These are phyloP conservation scores for Sarcocystis neurona DNA, from an alignment of 169 alveolate species.

Conservation along the genomic window DNA sequence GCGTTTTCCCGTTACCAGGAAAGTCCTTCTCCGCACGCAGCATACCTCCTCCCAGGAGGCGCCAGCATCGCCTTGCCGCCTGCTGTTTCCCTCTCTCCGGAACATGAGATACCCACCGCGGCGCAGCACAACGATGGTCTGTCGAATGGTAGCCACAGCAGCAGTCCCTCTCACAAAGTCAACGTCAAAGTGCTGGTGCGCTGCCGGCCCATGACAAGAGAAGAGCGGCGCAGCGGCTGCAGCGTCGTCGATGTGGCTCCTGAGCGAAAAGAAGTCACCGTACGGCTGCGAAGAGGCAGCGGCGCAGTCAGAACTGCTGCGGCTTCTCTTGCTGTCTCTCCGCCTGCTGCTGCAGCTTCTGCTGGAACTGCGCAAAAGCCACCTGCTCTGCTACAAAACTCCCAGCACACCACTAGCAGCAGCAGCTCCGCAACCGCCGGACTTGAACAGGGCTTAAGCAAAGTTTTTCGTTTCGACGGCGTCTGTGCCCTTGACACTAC, in stretches of 20 bases:
- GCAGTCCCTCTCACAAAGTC: slow-evolving; percentile 1
- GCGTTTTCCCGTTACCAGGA: too few species aligned
- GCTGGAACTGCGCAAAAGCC: too few species aligned
- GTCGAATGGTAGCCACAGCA: background rate
- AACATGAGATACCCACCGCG: background rate
- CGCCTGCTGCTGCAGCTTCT: too few species aligned
- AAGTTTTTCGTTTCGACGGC: slow-evolving; percentile 76
- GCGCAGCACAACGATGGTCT: background rate
- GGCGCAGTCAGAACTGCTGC: background rate
- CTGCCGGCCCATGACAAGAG: slow-evolving; percentile 45
- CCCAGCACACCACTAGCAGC: slow-evolving; percentile 33
- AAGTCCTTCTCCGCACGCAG: too few species aligned
- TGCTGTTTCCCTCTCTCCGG: background rate
- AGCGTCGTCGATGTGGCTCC: slow-evolving; percentile 28
- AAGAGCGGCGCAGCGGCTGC: slow-evolving; percentile 36
- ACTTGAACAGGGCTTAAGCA: slow-evolving; percentile 37
- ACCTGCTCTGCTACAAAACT: too few species aligned
- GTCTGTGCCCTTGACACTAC: slow-evolving; percentile 73
- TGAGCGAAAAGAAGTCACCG: slow-evolving; percentile 37
- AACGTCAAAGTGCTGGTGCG: slow-evolving; percentile 52
- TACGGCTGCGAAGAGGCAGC: slow-evolving; percentile 16
- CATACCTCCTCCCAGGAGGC: too few species aligned
- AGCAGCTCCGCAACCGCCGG: slow-evolving; percentile 6
- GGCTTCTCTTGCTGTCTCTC: background rate
- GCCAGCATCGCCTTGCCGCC: background rate